Evolutionary conservation across 1,284 basidiomycete species (phyloP), one percentile per base, ranked within the genome.

Genomic region (Uromyces viciae-fabae): DNA sequence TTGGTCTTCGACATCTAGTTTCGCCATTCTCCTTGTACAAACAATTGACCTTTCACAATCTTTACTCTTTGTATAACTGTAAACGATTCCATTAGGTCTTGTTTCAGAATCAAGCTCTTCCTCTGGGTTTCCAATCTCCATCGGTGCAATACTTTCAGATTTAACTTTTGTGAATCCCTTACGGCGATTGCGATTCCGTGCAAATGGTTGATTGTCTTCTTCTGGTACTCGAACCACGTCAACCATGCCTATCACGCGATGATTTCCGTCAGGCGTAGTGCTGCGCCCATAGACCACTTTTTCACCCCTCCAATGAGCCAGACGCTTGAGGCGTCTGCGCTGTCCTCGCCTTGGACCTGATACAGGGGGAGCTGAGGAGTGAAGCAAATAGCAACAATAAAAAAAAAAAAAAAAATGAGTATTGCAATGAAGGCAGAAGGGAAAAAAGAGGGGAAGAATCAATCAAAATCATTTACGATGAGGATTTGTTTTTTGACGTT

Each of bases 291-390:
- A 80, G 28, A 80, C 40, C 17, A 80, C 43, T 5, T 58, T 68
- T 38, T 80, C 77, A 36, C 77, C 77, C 31, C 42, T 49, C 77
- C 77, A 80, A 43, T 80, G 69, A 14, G 68, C 68, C n/a, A 80
- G 56, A 43, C 54, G 66, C 22, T 31, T 31, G 46, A 80, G 33
- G 15, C 66, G 40, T 28, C 64, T 52, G 1, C 77, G 77, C 11
- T 46, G 4, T 36, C 68, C 66, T 56, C 64, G 69, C 22, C 77
- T 68, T n/a, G 64, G 40, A 19, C 77, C 77, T 46, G 49, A 28
- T 5, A 28, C 38, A 14, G 77, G 77, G 19, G 69, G 56, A 28
- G 77, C 62, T 78, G 43, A 42, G 64, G 56, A 19, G 31, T n/a
- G 28, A 17, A 17, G 3, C 28, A 52, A 33, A 52, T 46, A 54